Base-by-base conservation (phyloP, 163 green algal species). In the Coccomyxa subellipsoidea region DNA sequence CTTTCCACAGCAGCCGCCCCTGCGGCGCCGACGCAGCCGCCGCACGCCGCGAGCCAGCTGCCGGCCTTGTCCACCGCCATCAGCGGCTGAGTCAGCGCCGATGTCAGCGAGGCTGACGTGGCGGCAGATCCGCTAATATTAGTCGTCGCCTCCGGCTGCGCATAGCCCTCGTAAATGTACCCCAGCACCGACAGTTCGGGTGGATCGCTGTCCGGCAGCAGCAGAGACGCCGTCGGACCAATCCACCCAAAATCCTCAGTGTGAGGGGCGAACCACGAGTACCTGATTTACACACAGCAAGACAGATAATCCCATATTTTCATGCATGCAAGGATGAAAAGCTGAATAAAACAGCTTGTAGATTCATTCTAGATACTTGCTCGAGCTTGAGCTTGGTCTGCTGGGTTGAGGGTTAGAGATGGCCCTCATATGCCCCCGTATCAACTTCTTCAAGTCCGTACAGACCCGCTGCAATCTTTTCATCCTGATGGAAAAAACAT, bases 221-320 rank as follows among this genome's bases (percentile, higher is more conserved):
- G 25, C n/a, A 40, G 34, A 8, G 70, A 40, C 5, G 70, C 66
- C 27, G 70, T 40, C 25, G 70, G 70, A 4, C 70, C 70, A 9
- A 77, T 38, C 70, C 70, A 77, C 31, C 18, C 70, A 53, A 77
- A 77, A 27, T 38, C 32, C 27, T 39, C 70, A 29, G 32, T 40
- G 32, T 77, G 70, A 9, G 70, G 70, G 31, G 70, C 70, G 7
- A 77, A 77, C 70, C 70, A 77, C 10, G 70, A n/a, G 25, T 77
- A 77, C 70, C 70, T 77, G 70, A 4, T n/a, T n/a, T n/a, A n/a
- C n/a, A n/a, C n/a, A n/a, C n/a, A n/a, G n/a, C n/a, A n/a, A n/a
- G n/a, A n/a, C n/a, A n/a, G n/a, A n/a, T n/a, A n/a, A n/a, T n/a
- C n/a, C n/a, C n/a, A n/a, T n/a, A n/a, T n/a, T n/a, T n/a, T n/a